phyloP scores from a whole-genome alignment of 2,329 filamentous ascomycete species.

The Diaporthe australafricana region DNA sequence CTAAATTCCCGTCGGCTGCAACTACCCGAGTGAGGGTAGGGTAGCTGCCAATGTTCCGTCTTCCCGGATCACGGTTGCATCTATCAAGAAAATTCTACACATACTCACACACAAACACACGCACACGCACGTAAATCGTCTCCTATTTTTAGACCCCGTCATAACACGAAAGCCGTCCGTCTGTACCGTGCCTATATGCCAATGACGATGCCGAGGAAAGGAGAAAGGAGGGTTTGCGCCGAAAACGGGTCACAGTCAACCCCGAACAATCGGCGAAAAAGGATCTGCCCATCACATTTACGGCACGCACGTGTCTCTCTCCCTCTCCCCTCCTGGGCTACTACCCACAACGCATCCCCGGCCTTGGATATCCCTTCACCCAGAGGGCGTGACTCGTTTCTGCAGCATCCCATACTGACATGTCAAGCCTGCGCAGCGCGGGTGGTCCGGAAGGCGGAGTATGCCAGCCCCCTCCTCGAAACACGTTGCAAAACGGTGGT shows the following conservation, averaged over 20 bases:
- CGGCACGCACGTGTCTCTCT: slow-evolving; percentile 1
- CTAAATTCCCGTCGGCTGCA: slow-evolving; percentile 8
- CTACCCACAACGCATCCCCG: not conserved
- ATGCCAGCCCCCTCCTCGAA: slow-evolving; percentile 6
- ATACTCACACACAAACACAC: no score
- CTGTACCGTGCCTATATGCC: not conserved
- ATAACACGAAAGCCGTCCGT: slow-evolving; percentile 9
- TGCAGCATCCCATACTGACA: slow-evolving; percentile 7
- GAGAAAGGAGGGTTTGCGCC: not conserved
- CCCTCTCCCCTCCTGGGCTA: not conserved
- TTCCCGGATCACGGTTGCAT: not conserved
- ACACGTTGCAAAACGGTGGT: slow-evolving; percentile 18
- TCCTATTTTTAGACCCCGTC: slow-evolving; percentile 27
- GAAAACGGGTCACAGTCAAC: slow-evolving; percentile 25
- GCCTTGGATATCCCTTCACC: not conserved
- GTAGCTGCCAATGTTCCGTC: slow-evolving; percentile 20
- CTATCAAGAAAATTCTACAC: slow-evolving; percentile 18
- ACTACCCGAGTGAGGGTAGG: slow-evolving; percentile 22
- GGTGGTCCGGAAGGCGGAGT: slow-evolving; percentile 5
- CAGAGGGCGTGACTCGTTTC: slow-evolving; percentile 2
- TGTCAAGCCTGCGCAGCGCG: slow-evolving; percentile 17
- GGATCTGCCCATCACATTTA: not conserved
- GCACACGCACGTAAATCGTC: not conserved
- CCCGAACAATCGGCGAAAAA: not conserved
- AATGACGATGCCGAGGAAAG: slow-evolving; percentile 8